phyloP scores from a whole-genome alignment of 208 protist genomes.

The Endotrypanum monterogeii region DNA sequence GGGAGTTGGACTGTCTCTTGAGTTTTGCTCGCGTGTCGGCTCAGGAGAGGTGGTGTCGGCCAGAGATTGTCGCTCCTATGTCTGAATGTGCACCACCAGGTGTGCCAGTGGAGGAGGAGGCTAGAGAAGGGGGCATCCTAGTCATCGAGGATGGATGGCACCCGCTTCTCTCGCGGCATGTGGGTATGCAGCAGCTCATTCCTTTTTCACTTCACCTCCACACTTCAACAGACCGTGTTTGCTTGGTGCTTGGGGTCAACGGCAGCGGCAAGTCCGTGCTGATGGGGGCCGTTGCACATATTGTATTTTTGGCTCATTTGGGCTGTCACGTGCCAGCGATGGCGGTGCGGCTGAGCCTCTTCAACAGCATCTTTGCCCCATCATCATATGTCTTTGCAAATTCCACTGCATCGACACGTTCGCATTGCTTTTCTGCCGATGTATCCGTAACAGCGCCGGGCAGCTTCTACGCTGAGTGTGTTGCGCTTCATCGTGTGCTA shows the following conservation, averaged over 20 bases:
- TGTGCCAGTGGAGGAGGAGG: not conserved
- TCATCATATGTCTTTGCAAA: slow-evolving; percentile 8
- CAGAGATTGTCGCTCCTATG: slow-evolving; percentile 20
- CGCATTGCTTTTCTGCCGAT: not conserved
- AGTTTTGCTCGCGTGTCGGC: slow-evolving; percentile 64
- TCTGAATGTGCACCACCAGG: not conserved
- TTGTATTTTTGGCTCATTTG: slow-evolving; percentile 92
- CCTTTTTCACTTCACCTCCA: slow-evolving; percentile 58
- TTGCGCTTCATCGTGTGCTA: slow-evolving; percentile 66
- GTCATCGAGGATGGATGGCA: slow-evolving; percentile 71
- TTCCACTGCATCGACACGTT: not conserved
- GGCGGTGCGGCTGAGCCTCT: slow-evolving; percentile 45
- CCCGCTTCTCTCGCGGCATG: slow-evolving; percentile 56
- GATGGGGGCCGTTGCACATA: slow-evolving; percentile 91
- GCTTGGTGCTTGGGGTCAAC: slow-evolving; percentile 85
- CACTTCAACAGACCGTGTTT: slow-evolving; percentile 43
- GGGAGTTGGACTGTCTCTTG: slow-evolving; percentile 80
- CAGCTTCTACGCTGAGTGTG: slow-evolving; percentile 78
- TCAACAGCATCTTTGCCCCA: slow-evolving; percentile 54
- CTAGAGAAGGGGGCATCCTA: slow-evolving; percentile 37
- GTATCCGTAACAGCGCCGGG: slow-evolving; percentile 8
- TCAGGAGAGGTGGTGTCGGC: slow-evolving; percentile 71
- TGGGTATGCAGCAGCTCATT: slow-evolving; percentile 37
- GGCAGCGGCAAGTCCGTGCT: slow-evolving; percentile 93
- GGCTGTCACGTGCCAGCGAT: slow-evolving; percentile 93